Conservation (phyloP, 225 moss, liverwort and hornwort genomes). For the Antitrichia curtipendula region DNA sequence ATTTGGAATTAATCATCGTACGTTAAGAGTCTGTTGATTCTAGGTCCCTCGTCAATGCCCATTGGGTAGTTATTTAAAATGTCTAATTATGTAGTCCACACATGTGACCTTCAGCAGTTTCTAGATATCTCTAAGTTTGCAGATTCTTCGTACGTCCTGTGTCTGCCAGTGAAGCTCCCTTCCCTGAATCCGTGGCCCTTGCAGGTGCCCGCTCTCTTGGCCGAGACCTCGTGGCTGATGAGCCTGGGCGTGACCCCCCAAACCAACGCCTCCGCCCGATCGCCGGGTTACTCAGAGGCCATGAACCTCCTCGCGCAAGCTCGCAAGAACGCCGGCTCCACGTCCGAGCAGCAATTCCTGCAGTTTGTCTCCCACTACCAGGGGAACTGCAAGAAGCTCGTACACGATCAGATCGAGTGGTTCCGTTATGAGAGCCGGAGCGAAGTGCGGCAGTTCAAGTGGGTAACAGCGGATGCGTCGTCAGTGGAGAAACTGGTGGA, state of each 20-base stretch:
- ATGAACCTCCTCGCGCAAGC: not conserved
- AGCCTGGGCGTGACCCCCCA: not conserved
- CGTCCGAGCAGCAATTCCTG: not conserved
- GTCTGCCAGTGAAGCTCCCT: not conserved
- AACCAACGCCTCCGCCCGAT: not conserved
- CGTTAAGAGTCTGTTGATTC: no score
- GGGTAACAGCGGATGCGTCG: not conserved
- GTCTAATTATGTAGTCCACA: no score
- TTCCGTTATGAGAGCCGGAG: not conserved
- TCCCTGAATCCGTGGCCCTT: no score
- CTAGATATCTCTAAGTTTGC: no score
- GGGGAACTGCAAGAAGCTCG: not conserved
- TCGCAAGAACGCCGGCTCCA: not conserved
- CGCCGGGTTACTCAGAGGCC: not conserved
- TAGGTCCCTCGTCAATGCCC: no score
- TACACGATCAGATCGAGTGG: not conserved
- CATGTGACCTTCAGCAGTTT: no score
- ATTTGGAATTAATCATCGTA: no score
- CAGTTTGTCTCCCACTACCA: not conserved
- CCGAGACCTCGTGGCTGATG: not conserved
- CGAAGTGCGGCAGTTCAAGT: not conserved
- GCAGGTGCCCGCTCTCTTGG: not conserved
- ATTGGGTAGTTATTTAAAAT: no score
- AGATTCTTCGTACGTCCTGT: not conserved
- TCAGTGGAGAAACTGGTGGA: not conserved